Conservation (phyloP, 495 filamentous ascomycete species). For the Podospora fimiseda region DNA sequence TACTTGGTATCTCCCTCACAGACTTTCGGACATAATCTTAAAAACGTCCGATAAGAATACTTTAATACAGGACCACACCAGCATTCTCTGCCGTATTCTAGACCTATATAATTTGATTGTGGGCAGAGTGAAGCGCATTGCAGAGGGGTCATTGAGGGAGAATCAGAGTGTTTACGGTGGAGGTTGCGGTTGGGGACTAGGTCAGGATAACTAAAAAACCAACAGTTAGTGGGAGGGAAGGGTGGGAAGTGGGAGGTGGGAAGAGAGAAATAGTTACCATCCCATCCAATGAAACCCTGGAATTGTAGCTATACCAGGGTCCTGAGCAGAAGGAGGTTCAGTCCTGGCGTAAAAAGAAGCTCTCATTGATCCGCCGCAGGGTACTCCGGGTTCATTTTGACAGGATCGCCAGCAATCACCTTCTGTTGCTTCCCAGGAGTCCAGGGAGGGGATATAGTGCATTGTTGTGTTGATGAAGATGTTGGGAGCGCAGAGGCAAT, state of each 20-base stretch:
- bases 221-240: too few relatives aligned
- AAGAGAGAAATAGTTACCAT: neutral
- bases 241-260: neutral
- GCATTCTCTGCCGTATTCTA: conserved; percentile 2
- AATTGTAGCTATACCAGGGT: neutral
- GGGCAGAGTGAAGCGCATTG: neutral
- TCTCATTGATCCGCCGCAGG: neutral
- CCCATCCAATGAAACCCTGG: neutral
- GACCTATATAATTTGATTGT: neutral
- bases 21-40: neutral
- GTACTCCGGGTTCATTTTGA: neutral
- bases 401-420: conserved; percentile 1
- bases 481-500: neutral
- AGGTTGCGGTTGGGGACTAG: neutral
- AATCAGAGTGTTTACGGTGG: neutral
- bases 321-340: neutral
- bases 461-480: neutral
- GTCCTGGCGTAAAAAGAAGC: neutral
- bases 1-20: neutral
- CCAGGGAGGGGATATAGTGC: neutral
- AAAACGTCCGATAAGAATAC: neutral
- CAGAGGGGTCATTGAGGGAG: neutral
- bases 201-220: neutral
- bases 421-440: conserved; percentile 1
- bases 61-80: neutral